Percentiles rank a stretch among this genome's conserved stretches.
These are phyloP conservation scores for Lactarius psammicola DNA, from an alignment of 768 basidiomycete genomes.

Conservation along the genomic window DNA sequence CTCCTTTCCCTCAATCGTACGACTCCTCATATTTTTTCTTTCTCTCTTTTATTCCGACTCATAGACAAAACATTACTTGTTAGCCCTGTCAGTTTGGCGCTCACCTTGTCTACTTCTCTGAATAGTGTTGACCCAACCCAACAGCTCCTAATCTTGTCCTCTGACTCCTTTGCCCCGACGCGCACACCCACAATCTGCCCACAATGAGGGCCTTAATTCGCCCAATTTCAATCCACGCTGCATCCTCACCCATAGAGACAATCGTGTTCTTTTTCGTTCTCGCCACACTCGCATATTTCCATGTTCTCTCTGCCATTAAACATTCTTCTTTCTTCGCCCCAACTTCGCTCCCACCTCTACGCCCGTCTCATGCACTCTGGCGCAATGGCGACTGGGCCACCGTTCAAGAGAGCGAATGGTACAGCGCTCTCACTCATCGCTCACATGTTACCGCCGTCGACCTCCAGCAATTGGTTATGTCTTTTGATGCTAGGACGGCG, in stretches of 20 bases:
- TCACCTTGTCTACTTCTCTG: neutral
- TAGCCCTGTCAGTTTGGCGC: neutral
- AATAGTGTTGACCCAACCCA: neutral
- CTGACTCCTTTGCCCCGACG: neutral
- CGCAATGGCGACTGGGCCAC: slow-evolving; percentile 60
- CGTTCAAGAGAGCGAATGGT: slow-evolving; percentile 56
- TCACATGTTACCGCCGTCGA: slow-evolving; percentile 48
- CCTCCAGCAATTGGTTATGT: slow-evolving; percentile 72
- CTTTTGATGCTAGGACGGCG: slow-evolving; percentile 43
- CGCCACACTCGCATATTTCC: slow-evolving; percentile 93
- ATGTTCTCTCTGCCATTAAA: slow-evolving; percentile 86
- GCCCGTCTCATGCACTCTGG: slow-evolving; percentile 56
- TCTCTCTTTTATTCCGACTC: slow-evolving; percentile 1
- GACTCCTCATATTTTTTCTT: neutral
- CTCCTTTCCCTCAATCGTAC: slow-evolving; percentile 17
- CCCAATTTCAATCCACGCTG: slow-evolving; percentile 69
- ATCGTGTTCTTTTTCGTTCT: slow-evolving; percentile 88
- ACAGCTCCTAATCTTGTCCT: slow-evolving; percentile 18
- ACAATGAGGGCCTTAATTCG: slow-evolving; percentile 60
- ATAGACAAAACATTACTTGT: slow-evolving; percentile 14
- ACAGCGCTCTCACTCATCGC: slow-evolving; percentile 36
- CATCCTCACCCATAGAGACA: slow-evolving; percentile 80
- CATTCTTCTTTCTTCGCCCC: slow-evolving; percentile 79
- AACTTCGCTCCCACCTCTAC: slow-evolving; percentile 45
- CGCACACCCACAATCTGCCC: slow-evolving; percentile 11